A percentile compares a stretch with the other conserved stretches of the same genome.
These are phyloP conservation scores for Botrytis hyacinthi DNA, from an alignment of 2,329 filamentous ascomycete genomes.

Conservation along the genomic window DNA sequence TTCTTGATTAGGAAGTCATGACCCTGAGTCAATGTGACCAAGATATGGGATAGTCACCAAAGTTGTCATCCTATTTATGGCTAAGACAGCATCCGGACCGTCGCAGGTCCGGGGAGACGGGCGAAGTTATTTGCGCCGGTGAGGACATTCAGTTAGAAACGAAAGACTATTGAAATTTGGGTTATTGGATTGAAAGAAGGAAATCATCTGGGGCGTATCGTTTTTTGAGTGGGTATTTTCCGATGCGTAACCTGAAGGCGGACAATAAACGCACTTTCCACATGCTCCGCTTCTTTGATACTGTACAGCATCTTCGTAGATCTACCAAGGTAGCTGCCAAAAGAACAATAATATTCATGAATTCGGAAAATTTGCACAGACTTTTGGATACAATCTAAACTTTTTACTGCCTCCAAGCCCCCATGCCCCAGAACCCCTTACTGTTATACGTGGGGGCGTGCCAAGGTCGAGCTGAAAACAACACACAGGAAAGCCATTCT, in stretches of 20 bases:
- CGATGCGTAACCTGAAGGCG: not conserved
- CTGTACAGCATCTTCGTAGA: not conserved
- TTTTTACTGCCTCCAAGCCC: not conserved
- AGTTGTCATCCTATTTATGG: not conserved
- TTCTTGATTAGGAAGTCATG: not conserved
- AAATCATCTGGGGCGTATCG: not conserved
- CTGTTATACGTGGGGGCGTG: not conserved
- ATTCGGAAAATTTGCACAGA: not conserved
- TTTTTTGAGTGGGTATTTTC: not conserved
- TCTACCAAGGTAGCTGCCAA: not conserved
- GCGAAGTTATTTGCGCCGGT: not conserved
- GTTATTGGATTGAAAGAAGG: not conserved
- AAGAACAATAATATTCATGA: not conserved
- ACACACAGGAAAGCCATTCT: not conserved
- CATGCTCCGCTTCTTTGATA: not conserved
- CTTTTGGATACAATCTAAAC: not conserved
- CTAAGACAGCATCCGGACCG: not conserved
- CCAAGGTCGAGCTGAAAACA: constrained; percentile 18
- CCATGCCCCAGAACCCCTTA: not conserved
- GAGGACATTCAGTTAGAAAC: not conserved
- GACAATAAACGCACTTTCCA: not conserved
- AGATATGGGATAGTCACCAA: not conserved
- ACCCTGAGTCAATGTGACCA: not conserved
- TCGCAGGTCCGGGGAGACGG: not conserved
- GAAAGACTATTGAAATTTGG: not conserved